phyloP scores from a whole-genome alignment of 108 stramenopile genomes.

The Skeletonema potamos region DNA sequence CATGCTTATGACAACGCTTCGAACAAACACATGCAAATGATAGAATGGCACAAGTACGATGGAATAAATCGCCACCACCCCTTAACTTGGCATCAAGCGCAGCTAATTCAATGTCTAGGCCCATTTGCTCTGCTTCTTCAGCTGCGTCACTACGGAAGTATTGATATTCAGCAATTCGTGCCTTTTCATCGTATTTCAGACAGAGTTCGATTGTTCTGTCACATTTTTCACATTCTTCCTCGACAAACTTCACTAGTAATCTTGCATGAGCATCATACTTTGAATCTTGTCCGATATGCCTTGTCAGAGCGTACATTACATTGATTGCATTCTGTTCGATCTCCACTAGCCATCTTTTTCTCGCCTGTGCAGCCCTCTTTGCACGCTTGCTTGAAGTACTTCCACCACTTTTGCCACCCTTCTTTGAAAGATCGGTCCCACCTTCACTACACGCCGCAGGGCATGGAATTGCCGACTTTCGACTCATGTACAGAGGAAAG shows the following conservation, averaged over 20 bases:
- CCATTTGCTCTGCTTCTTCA: constrained; percentile 52
- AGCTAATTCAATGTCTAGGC: constrained; percentile 56
- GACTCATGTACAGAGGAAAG: constrained; percentile 70
- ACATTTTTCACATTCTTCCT: constrained; percentile 72
- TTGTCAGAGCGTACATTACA: constrained; percentile 65
- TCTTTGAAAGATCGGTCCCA: constrained; percentile 37
- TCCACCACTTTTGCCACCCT: constrained; percentile 1
- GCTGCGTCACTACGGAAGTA: constrained; percentile 65
- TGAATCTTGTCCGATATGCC: constrained; percentile 60
- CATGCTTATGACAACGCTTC: constrained; percentile 68
- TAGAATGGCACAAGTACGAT: constrained; percentile 68
- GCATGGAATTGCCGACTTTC: constrained; percentile 55
- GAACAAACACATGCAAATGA: constrained; percentile 65
- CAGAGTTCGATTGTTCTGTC: constrained; percentile 77
- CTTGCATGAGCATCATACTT: constrained; percentile 66
- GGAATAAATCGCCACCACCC: constrained; percentile 79
- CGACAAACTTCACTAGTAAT: constrained; percentile 72
- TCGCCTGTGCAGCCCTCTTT: constrained; percentile 49
- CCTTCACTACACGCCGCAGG: constrained; percentile 53
- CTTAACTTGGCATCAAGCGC: constrained; percentile 72
- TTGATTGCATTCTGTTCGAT: constrained; percentile 59
- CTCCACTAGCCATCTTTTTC: constrained; percentile 55
- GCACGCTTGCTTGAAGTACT: constrained; percentile 44
- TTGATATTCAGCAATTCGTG: constrained; percentile 72
- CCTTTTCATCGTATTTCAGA: constrained; percentile 68